Base-by-base conservation (phyloP, 768 basidiomycete species). In the Hebeloma cylindrosporum region DNA sequence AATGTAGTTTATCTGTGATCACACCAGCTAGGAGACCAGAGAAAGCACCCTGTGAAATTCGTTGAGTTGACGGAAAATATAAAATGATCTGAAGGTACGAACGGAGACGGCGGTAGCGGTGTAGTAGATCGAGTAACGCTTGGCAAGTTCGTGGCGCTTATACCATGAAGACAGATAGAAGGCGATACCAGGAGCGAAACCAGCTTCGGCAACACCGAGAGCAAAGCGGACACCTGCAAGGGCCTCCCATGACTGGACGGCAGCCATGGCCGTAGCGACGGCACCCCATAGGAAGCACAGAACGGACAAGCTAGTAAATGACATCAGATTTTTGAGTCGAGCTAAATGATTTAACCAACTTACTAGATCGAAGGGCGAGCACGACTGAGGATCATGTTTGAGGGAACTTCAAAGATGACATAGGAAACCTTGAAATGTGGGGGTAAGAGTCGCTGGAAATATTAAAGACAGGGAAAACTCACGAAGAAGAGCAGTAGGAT, bases 121-220 rank as follows among this genome's bases (percentile, higher is more conserved):
- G 9, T 40, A 40, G 17, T 40, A 40, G 26, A 40, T 28, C 14
- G 40, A 40, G 17, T 40, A 40, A 16, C 40, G 6, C 26, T 40
- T 40, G 23, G 40, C 40, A 14, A 40, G 40, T 29, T 40, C 40
- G 17, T 40, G 40, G 22, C 40, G 40, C 40, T 40, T 40, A 21
- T 40, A 40, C 40, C 40, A 40, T 7, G 40, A 40, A 17, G 40
- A 40, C 6, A 40, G 28, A 16, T 40, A 40, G 17, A 40, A 40
- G 16, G 40, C 40, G 9, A 40, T 40, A 7, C 40, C 40, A 28
- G 40, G 40, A 29, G 40, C 40, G 17, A 40, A 40, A 4, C 40
- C 27, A 11, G 40, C 40, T 14, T 40, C 40, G 1, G 40, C 27
- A 27, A 40, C 27, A 28, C 40, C 40, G 17, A 40, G 40, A 11